Base-by-base conservation (phyloP, 1,284 basidiomycete genomes). In the Papiliotrema fonsecae region DNA sequence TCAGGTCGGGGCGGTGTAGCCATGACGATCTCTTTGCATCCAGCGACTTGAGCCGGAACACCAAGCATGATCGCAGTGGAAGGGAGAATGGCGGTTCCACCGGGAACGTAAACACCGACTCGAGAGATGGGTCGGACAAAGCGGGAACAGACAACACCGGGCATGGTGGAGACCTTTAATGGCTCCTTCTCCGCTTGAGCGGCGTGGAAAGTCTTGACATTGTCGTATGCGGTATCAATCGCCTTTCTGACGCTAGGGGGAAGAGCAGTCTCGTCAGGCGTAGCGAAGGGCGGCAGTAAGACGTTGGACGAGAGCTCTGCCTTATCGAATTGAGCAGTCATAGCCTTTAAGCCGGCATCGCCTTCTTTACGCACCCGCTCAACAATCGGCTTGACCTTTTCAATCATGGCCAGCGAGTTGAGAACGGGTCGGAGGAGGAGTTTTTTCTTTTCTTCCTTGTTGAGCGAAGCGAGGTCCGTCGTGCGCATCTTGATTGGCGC, bases 41-140 rank as follows among this genome's bases (percentile, higher is more conserved):
- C 88, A 0, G 96, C 96, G 10, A 98, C 96, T 72, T 97, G 93
- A 1, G 96, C 96, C 3, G 96, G 96, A 18, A 97, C 86, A 57
- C 94, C 94, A 25, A 99, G 83, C 93, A 97, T 97, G 58, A 99
- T 80, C 6, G 96, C 96, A 3, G 96, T 98, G 3, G 90, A 94
- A 11, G 96, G 96, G 22, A 99, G 78, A 40, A 98, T 83, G 1
- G 96, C 96, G 1, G 94, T 97, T 30, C 96, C 96, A 25, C 96
- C 96, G 1, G 96, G 96, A 2, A 99, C 89, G 75, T 99, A 99
- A 44, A 99, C 77, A 31, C 96, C 96, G 27, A 99, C 96, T 26
- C 92, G 84, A 50, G 88, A 84, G 64, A 99, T 94, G 11, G 96
- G 87, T 37, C 91, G 82, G 3, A 91, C 86, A 71, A 98, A 97